These are phyloP conservation scores for Leccinum subrobustum DNA, from an alignment of 1,284 basidiomycete species.

Conservation along the genomic window DNA sequence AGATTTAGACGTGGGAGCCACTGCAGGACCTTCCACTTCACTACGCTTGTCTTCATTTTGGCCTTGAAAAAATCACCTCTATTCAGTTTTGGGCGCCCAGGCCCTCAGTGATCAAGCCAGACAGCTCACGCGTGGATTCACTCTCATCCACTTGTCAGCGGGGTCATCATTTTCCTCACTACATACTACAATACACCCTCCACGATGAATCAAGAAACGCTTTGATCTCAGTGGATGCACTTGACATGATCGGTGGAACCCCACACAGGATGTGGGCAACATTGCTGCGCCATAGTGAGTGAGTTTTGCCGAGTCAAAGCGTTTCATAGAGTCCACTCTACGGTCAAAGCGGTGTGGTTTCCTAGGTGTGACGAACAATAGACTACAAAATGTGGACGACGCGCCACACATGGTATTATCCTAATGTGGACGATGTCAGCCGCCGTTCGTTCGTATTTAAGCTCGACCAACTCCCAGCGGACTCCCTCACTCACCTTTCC, in stretches of 20 bases:
- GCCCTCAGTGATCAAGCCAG: neutral
- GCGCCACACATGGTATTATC: conserved; percentile 5
- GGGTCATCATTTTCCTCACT: neutral
- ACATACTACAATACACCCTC: neutral
- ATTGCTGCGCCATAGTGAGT: neutral
- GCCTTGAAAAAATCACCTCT: neutral
- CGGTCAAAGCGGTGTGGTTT: conserved; percentile 1
- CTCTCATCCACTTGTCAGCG: neutral
- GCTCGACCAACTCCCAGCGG: neutral
- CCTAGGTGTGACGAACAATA: conserved; percentile 6
- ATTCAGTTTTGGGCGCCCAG: neutral
- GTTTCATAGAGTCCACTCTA: neutral
- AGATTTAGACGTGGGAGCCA: too few relatives aligned
- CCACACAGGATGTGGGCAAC: neutral
- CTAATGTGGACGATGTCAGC: conserved; percentile 13
- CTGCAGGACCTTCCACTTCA: neutral
- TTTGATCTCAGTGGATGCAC: neutral
- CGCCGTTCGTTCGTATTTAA: conserved; percentile 21
- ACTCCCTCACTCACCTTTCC: neutral
- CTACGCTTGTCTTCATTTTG: neutral
- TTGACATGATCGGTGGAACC: neutral
- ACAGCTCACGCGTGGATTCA: neutral
- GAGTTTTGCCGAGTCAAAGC: conserved; percentile 11
- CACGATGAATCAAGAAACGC: neutral
- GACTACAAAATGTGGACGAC: neutral